A percentile compares a stretch with the other conserved stretches of the same genome.
These are phyloP conservation scores for Dendrobium chrysotoxum DNA, from an alignment of 106 monocot genomes.

Conservation along the genomic window DNA sequence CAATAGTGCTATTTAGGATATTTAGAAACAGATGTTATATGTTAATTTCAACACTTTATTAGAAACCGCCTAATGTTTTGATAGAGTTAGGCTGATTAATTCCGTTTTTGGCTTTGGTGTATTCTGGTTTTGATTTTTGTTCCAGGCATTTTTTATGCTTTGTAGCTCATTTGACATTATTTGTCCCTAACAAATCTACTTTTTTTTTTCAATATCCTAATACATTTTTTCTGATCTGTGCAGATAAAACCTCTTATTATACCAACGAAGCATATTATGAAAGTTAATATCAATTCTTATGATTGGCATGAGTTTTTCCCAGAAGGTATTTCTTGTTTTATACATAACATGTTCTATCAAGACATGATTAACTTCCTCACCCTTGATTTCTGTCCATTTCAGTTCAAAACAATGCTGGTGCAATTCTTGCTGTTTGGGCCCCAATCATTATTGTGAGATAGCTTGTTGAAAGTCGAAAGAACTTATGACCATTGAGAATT, in stretches of 20 bases:
- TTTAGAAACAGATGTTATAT: too few relatives aligned
- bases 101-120: too few relatives aligned
- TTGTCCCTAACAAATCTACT: neutral
- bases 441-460: constrained; percentile 62
- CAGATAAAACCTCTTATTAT: constrained; percentile 79
- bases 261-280: constrained; percentile 65
- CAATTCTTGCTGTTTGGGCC: constrained; percentile 69
- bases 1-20: too few relatives aligned
- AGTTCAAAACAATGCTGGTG: constrained; percentile 73
- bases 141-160: neutral
- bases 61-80: too few relatives aligned
- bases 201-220: neutral
- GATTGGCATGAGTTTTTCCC: constrained; percentile 83
- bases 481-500: neutral
- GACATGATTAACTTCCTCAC: neutral
- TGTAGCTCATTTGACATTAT: neutral
- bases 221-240: neutral
- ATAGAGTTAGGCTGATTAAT: too few relatives aligned
- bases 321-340: constrained; percentile 32
- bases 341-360: neutral
- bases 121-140: neutral
- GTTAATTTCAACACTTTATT: too few relatives aligned
- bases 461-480: neutral
- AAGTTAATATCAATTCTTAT: constrained; percentile 49
- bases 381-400: constrained; percentile 3